phyloP scores from a whole-genome alignment of 495 filamentous ascomycete genomes.

The Niebla homalea region DNA sequence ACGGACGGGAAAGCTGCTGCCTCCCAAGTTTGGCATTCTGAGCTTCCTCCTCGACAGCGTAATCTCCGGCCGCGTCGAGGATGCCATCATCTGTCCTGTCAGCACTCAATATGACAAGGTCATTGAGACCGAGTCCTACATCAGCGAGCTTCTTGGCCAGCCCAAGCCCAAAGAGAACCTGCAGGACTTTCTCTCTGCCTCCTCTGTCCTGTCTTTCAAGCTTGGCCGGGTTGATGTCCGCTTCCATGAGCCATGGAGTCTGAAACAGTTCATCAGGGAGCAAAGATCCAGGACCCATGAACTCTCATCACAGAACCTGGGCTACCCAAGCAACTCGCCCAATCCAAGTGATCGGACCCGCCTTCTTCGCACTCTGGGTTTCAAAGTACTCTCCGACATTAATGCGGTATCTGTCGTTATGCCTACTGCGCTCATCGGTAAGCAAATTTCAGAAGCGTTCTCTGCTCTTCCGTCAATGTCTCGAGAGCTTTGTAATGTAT shows the following conservation, averaged over 20 bases:
- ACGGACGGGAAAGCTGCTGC: slow-evolving; percentile 81
- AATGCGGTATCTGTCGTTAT: slow-evolving; percentile 94
- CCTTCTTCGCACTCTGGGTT: slow-evolving; percentile 74
- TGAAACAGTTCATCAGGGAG: slow-evolving; percentile 63
- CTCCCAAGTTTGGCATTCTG: slow-evolving; percentile 93
- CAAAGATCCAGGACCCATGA: slow-evolving; percentile 41
- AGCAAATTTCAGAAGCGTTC: no score
- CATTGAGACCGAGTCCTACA: slow-evolving; percentile 93
- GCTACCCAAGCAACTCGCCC: slow-evolving; percentile 22
- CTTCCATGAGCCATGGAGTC: slow-evolving; percentile 90
- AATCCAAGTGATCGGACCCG: slow-evolving; percentile 38
- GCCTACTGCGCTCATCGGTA: slow-evolving; percentile 91
- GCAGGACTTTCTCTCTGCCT: slow-evolving; percentile 72
- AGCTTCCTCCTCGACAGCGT: slow-evolving; percentile 85
- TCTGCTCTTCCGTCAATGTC: no score
- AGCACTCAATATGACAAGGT: slow-evolving; percentile 98
- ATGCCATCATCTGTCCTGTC: slow-evolving; percentile 86
- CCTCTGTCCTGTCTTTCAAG: slow-evolving; percentile 75
- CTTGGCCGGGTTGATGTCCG: slow-evolving; percentile 87
- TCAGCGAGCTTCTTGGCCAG: slow-evolving; percentile 81
- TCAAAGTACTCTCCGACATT: slow-evolving; percentile 83
- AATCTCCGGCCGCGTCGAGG: slow-evolving; percentile 73
- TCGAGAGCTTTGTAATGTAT: no score
- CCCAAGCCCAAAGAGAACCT: slow-evolving; percentile 93
- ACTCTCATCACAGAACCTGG: slow-evolving; percentile 12